Base-by-base conservation (phyloP, 2,329 filamentous ascomycete genomes). In the Cercospora berteroae region DNA sequence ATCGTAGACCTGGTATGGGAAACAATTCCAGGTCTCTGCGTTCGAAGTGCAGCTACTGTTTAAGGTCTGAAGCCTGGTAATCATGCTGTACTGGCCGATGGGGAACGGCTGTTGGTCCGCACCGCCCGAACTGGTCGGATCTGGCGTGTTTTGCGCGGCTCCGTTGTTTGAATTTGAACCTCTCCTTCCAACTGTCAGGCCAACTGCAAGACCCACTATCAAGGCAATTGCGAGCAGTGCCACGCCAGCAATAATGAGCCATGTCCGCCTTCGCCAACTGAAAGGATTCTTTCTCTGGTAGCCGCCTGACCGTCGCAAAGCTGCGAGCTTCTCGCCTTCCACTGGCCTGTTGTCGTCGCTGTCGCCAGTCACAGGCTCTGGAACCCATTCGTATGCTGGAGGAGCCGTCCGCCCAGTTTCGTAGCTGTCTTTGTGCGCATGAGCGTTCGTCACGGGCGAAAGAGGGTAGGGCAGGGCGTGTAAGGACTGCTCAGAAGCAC, bases 21-120 rank as follows among this genome's bases (percentile, higher is more conserved):
- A 86, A 80, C 89, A 91, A 64, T 81, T 81, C 87, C 88, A 91
- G 1, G 87, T 87, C 4, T 81, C 78, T 0, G 84, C 70, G 71
- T 86, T 84, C 13, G 85, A 82, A 0, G 87, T 88, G 77, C 89
- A 91, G 59, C 81, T 81, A 6, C 86, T 84, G 16, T 79, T 78
- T 2, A 84, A 78, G 5, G 80, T 84, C 60, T 83, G 80, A 44
- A 91, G 84, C 67, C 84, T 85, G 23, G 87, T 87, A 6, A 84
- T 80, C 71, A 91, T 81, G 42, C 85, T 81, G 76, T 87, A 91
- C n/a, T 85, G 83, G 5, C 89, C 89, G 1, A 84, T 79, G 1
- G 89, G 89, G 72, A 90, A 90, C 63, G 78, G 75, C 48, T 74
- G 71, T 8, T 65, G 64, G 27, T 67, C 69, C 10, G 60, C 5